phyloP scores from a whole-genome alignment of 2,329 filamentous ascomycete genomes.

The Talaromyces verruculosus region DNA sequence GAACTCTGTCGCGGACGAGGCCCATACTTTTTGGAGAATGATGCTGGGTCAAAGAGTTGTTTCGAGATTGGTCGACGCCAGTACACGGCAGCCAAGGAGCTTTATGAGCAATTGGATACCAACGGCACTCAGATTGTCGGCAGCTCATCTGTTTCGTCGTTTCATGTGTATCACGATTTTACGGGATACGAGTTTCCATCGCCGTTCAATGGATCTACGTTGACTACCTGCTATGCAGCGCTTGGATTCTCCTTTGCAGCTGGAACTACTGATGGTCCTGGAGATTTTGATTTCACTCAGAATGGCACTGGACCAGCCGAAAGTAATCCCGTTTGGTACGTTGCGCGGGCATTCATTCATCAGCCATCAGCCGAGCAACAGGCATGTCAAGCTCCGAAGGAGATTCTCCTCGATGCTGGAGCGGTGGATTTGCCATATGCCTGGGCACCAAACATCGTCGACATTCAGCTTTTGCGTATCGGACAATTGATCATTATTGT shows the following conservation, averaged over 20 bases:
- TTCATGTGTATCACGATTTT: slow-evolving; percentile 85
- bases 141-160: slow-evolving; percentile 70
- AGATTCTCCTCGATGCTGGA: slow-evolving; percentile 84
- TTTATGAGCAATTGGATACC: slow-evolving; percentile 58
- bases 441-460: slow-evolving; percentile 90
- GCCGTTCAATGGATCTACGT: slow-evolving; percentile 61
- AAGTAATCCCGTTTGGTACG: slow-evolving; percentile 74
- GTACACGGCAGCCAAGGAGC: slow-evolving; percentile 44
- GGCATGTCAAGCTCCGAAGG: slow-evolving; percentile 76
- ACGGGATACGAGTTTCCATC: slow-evolving; percentile 71
- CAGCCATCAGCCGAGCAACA: slow-evolving; percentile 68
- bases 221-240: slow-evolving; percentile 78
- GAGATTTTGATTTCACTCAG: slow-evolving; percentile 90
- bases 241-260: slow-evolving; percentile 91
- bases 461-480: slow-evolving; percentile 80
- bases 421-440: slow-evolving; percentile 74
- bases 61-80: slow-evolving; percentile 52
- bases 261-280: slow-evolving; percentile 87
- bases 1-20: slow-evolving; percentile 48
- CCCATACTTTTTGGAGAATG: slow-evolving; percentile 46
- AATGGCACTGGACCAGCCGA: slow-evolving; percentile 71
- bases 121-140: slow-evolving; percentile 46
- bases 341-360: slow-evolving; percentile 72
- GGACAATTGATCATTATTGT: slow-evolving; percentile 83
- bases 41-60: slow-evolving; percentile 50